A percentile compares a stretch with the other conserved stretches of the same genome.
Conservation (phyloP, 2,329 filamentous ascomycete species). For the Pseudodiploospora longispora region DNA sequence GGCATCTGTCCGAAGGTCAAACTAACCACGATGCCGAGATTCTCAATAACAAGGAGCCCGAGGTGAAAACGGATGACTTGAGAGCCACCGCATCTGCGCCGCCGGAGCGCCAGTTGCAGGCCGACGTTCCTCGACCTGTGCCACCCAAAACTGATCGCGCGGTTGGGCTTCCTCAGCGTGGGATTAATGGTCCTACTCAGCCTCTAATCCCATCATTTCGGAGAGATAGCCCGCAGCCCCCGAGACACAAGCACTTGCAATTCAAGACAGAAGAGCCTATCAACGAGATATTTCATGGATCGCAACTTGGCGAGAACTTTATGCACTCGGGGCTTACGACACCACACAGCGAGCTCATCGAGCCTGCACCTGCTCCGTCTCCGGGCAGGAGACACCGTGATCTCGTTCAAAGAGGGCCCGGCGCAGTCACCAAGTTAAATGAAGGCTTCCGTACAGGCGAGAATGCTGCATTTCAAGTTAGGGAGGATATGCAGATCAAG, state of each 20-base stretch:
- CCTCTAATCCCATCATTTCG: constrained; percentile 15
- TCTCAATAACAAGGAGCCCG: constrained; percentile 10
- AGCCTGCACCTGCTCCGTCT: constrained; percentile 4
- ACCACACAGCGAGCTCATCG: constrained; percentile 24
- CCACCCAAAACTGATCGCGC: constrained; percentile 24
- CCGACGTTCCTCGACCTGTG: constrained; percentile 28
- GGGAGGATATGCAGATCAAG: constrained; percentile 30
- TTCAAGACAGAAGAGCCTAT: neutral
- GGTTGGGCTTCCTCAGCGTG: constrained; percentile 18
- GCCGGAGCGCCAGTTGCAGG: constrained; percentile 19
- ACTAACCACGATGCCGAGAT: constrained; percentile 13
- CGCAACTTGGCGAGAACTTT: constrained; percentile 30
- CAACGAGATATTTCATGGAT: constrained; percentile 23
- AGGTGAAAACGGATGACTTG: constrained; percentile 14
- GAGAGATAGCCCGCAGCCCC: constrained; percentile 10
- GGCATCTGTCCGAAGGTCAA: constrained; percentile 17
- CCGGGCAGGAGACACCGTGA: neutral
- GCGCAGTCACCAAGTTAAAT: constrained; percentile 4
- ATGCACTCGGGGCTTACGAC: constrained; percentile 31
- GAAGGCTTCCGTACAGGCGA: constrained; percentile 6
- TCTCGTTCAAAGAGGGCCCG: neutral
- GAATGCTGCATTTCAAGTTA: constrained; percentile 22
- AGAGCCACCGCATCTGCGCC: constrained; percentile 7
- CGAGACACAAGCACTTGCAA: neutral
- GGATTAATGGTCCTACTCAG: constrained; percentile 15